Percentiles rank a stretch among this genome's conserved stretches.
Evolutionary conservation across 164 flowering plant species (phyloP).

Genomic region (Piper betle): DNA sequence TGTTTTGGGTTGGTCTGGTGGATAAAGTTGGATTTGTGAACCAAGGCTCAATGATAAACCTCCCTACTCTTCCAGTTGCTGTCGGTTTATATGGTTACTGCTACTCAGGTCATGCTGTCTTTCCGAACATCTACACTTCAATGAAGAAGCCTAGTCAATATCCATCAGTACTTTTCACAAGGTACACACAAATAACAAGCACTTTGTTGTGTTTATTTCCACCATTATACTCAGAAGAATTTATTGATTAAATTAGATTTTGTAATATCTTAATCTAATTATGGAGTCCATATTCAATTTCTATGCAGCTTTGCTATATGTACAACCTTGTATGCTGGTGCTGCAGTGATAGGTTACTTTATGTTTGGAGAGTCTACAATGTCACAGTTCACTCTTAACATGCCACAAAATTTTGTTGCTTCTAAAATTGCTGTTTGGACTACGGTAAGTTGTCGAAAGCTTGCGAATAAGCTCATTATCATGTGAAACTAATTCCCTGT

Average conservation of each 20-base stretch:
- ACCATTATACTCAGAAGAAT: too few species aligned
- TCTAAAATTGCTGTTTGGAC: constrained; percentile 97
- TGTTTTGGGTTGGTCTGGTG: constrained; percentile 83
- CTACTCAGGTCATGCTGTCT: constrained; percentile 95
- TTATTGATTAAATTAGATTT: too few species aligned
- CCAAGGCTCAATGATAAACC: constrained; percentile 46
- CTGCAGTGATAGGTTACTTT: constrained; percentile 66
- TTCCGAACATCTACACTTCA: constrained; percentile 90
- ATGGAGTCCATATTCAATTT: background rate
- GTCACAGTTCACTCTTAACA: constrained; percentile 87
- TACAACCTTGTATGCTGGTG: constrained; percentile 70
- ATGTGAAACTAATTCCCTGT: background rate
- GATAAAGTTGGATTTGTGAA: constrained; percentile 55
- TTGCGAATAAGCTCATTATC: too few species aligned
- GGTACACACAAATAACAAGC: constrained; percentile 22
- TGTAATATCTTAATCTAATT: background rate
- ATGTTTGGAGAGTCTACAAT: constrained; percentile 77
- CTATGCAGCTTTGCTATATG: constrained; percentile 59
- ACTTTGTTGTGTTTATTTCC: constrained; percentile 36
- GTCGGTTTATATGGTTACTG: constrained; percentile 93
- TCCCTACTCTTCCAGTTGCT: constrained; percentile 81
- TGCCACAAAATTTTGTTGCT: constrained; percentile 75
- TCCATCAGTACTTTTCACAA: constrained; percentile 52
- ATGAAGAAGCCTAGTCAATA: constrained; percentile 71
- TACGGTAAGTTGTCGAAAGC: constrained; percentile 43